These are phyloP conservation scores for Neurospora sp. DNA, from an alignment of 495 filamentous ascomycete species.

Conservation along the genomic window DNA sequence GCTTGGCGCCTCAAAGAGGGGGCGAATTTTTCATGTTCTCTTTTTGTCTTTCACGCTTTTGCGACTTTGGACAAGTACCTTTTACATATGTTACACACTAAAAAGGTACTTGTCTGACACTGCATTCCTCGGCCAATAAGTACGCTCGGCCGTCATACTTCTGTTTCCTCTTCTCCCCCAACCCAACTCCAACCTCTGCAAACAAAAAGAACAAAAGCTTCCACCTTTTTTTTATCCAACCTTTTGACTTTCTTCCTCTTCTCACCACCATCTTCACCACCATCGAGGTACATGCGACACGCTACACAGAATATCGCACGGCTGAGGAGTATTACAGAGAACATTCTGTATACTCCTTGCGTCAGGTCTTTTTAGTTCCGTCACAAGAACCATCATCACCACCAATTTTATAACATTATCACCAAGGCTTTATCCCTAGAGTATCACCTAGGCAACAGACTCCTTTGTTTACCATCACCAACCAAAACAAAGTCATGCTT, in stretches of 20 bases:
- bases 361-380: conserved; percentile 37
- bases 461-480: background rate
- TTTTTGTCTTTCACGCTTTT: background rate
- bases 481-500: conserved; percentile 48
- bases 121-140: background rate
- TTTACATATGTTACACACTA: background rate
- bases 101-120: background rate
- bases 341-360: conserved; percentile 52
- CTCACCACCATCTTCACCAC: conserved; percentile 21
- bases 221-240: background rate
- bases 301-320: conserved; percentile 33
- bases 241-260: background rate
- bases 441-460: background rate
- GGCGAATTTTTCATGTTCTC: background rate
- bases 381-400: conserved; percentile 7
- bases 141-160: background rate
- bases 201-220: background rate
- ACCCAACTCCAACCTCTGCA: background rate
- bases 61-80: background rate
- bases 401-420: background rate
- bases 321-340: conserved; percentile 52
- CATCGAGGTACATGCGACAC: conserved; percentile 3
- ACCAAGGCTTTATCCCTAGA: no score
- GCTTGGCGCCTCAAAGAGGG: background rate
- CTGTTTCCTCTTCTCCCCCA: background rate